Base-by-base conservation (phyloP, 176 grass and related monocot genomes). In the Oryza glaberrima region DNA sequence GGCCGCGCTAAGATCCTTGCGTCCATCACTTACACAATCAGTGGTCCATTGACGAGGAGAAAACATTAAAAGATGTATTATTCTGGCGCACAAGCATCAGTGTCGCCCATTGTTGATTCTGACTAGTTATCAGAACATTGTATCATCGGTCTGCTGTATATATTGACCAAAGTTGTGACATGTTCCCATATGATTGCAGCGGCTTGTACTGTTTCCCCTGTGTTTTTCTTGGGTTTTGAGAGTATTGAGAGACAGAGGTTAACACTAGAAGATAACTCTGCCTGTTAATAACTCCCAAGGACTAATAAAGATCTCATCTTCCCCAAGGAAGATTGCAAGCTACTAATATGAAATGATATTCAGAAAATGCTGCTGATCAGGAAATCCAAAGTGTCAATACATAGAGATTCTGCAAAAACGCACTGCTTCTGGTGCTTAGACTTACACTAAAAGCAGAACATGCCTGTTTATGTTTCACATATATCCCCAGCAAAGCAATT, bases 21-120 rank as follows among this genome's bases (percentile, higher is more conserved):
- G 71, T 56, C 91, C 95, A 17, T 88, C 93, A 5, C 80, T 98
- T 67, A 92, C 93, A 32, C 89, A 92, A 92, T 68, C 87, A 85
- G 58, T 88, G 48, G 85, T 36, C 80, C 66, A 69, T 80, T 66
- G 22, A 84, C 40, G 9, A 77, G 73, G 72, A 80, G 45, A 41
- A 84, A 71, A 86, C 52, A 82, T 65, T 93, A 75, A 73, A 80
- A 69, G 61, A 3, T 9, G 9, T 76, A 12, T 13, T 43, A 10
- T 69, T 41, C 48, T 83, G 67, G 54, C 5, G 54, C 54, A n/a
- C 5, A 58, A 58, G 54, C 19, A n/a, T 58, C 49, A 15, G 5
- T 58, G 54, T 58, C 19, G 54, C 54, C 5, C 54, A n/a, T 58
- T 20, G 14, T 9, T 56, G 17, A 19, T 9, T 26, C 54, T 58